These are phyloP conservation scores for Pichia terricola DNA, from an alignment of 1,139 yeast species.

Conservation along the genomic window DNA sequence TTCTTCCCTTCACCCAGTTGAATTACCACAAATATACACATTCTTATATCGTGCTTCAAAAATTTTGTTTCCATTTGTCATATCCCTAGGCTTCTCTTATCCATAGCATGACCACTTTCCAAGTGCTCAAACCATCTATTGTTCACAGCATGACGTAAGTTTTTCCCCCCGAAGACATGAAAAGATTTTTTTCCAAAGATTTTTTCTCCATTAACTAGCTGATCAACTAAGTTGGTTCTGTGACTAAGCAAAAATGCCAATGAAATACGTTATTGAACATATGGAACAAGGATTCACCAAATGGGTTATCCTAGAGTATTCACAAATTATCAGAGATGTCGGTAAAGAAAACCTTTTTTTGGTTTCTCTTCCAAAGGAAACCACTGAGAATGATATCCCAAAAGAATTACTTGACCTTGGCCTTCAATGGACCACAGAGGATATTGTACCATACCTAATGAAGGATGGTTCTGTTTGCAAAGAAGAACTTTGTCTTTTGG, in stretches of 20 bases:
- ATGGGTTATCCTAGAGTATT: constrained; percentile 87
- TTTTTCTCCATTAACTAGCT: too few species aligned
- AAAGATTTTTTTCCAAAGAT: too few species aligned
- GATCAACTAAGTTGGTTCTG: too few species aligned
- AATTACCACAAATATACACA: too few species aligned
- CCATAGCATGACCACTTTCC: too few species aligned
- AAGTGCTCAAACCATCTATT: too few species aligned
- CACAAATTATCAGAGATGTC: constrained; percentile 72
- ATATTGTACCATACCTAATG: constrained; percentile 43
- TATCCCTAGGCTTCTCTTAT: too few species aligned
- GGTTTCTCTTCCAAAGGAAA: constrained; percentile 63
- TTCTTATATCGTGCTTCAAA: too few species aligned
- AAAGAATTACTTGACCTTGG: constrained; percentile 48
- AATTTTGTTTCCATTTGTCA: too few species aligned
- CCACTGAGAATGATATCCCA: constrained; percentile 62
- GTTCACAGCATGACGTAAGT: too few species aligned
- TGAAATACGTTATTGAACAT: constrained; percentile 92
- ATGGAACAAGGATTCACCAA: constrained; percentile 96
- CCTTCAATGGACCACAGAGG: constrained; percentile 65
- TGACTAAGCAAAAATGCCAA: constrained; percentile 17
- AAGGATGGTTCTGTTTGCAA: constrained; percentile 29
- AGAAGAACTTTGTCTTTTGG: constrained; percentile 63
- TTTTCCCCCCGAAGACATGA: too few species aligned
- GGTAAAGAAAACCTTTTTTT: constrained; percentile 68
- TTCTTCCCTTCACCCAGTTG: too few species aligned